Percentiles rank a stretch among this genome's conserved stretches.
Conservation (phyloP, 2,329 filamentous ascomycete species). For the Ramularia collo-cygni region DNA sequence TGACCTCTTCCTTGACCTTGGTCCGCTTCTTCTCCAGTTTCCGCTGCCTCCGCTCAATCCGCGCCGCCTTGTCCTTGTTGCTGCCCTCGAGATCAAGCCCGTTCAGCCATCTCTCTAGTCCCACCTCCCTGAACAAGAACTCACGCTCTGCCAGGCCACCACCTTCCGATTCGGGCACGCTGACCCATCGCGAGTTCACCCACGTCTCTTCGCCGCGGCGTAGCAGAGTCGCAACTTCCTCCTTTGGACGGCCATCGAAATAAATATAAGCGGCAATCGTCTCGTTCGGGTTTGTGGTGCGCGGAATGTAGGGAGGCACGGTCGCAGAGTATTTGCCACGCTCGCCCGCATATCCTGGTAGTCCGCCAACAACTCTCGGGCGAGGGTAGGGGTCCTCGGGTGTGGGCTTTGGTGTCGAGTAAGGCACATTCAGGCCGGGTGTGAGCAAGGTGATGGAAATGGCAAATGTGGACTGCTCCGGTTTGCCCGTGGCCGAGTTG, state of each 20-base stretch:
- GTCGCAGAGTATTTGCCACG: slow-evolving; percentile 49
- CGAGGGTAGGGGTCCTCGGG: slow-evolving; percentile 70
- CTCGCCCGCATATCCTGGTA: slow-evolving; percentile 50
- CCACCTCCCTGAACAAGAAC: slow-evolving; percentile 94
- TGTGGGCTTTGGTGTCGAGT: slow-evolving; percentile 79
- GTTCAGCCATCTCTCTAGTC: slow-evolving; percentile 92
- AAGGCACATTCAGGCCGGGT: slow-evolving; percentile 79
- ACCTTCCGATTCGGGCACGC: slow-evolving; percentile 82
- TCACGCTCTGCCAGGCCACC: slow-evolving; percentile 93
- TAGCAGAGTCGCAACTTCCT: slow-evolving; percentile 91
- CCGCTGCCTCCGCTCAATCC: slow-evolving; percentile 54
- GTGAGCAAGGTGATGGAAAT: slow-evolving; percentile 96
- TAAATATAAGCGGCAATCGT: slow-evolving; percentile 99
- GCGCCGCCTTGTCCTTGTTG: slow-evolving; percentile 70
- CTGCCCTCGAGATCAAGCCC: slow-evolving; percentile 83
- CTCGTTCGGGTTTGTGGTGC: slow-evolving; percentile 90
- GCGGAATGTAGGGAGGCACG: slow-evolving; percentile 78
- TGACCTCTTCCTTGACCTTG: slow-evolving; percentile 49
- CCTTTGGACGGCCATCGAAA: slow-evolving; percentile 90
- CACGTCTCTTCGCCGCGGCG: slow-evolving; percentile 94
- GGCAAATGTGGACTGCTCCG: slow-evolving; percentile 91
- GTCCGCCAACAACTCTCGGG: slow-evolving; percentile 70
- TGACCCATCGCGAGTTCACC: slow-evolving; percentile 98
- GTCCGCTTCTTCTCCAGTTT: slow-evolving; percentile 72
- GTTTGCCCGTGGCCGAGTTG: slow-evolving; percentile 61